Conservation (phyloP, 192 early-diverging fungal species). For the Linderina pennispora region DNA sequence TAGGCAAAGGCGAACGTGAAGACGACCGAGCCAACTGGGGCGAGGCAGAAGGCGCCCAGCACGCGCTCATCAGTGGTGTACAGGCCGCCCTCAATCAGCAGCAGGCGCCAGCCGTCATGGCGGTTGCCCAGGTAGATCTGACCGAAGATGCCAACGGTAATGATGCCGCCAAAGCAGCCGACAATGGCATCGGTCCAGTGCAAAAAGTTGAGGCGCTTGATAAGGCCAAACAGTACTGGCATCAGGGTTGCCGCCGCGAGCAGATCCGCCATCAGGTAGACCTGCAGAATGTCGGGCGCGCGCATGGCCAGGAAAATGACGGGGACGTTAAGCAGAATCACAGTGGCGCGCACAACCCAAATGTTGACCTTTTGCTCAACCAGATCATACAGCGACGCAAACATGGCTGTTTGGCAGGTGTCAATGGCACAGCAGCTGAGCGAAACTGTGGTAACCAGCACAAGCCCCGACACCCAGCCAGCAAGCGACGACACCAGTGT, state of each 20-base stretch:
- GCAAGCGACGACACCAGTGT: constrained; percentile 53
- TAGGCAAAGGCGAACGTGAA: constrained; percentile 35
- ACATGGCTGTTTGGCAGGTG: constrained; percentile 64
- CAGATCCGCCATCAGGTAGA: constrained; percentile 59
- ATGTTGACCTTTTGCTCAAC: constrained; percentile 42
- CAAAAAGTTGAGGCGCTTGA: constrained; percentile 43
- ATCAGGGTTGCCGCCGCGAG: constrained; percentile 53
- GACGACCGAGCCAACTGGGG: constrained; percentile 43
- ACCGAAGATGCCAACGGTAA: constrained; percentile 49
- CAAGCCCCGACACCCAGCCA: constrained; percentile 55
- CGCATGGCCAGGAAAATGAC: constrained; percentile 51
- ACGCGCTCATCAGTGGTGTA: constrained; percentile 51
- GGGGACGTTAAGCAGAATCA: constrained; percentile 46
- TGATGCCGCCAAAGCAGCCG: constrained; percentile 50
- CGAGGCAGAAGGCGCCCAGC: constrained; percentile 51
- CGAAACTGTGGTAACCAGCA: constrained; percentile 53
- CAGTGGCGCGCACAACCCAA: constrained; percentile 36
- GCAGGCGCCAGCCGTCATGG: constrained; percentile 44
- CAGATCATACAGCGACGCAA: constrained; percentile 56
- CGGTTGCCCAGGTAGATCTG: constrained; percentile 44
- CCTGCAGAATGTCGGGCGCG: constrained; percentile 52
- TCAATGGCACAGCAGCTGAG: constrained; percentile 63
- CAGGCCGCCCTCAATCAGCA: constrained; percentile 43
- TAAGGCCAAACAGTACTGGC: constrained; percentile 51
- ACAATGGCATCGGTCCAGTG: constrained; percentile 47